These are phyloP conservation scores for Phymatotrichopsis omnivora DNA, from an alignment of 2,329 filamentous ascomycete genomes.

Conservation along the genomic window DNA sequence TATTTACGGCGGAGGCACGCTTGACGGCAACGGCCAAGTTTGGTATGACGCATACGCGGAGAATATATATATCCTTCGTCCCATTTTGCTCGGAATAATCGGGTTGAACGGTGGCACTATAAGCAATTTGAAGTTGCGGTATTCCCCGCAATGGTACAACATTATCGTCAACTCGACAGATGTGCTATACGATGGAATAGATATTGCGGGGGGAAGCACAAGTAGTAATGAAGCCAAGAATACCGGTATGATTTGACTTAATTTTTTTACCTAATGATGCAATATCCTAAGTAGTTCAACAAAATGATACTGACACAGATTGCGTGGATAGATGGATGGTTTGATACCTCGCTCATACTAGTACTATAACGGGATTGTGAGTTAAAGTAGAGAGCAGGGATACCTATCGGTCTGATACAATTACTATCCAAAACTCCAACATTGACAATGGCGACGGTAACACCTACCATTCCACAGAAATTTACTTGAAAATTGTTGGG, in stretches of 20 bases:
- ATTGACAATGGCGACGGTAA: constrained; percentile 53
- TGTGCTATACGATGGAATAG: constrained; percentile 53
- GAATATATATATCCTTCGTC: constrained; percentile 48
- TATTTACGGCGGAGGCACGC: constrained; percentile 53
- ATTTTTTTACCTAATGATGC: background rate
- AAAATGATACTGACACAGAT: too few relatives aligned
- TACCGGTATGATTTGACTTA: constrained; percentile 36
- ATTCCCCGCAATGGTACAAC: constrained; percentile 54
- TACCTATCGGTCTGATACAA: constrained; percentile 50
- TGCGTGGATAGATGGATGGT: too few relatives aligned
- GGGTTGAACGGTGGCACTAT: constrained; percentile 50
- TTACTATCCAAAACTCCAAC: constrained; percentile 57
- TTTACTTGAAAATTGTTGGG: background rate
- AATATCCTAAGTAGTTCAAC: background rate
- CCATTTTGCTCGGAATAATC: constrained; percentile 48
- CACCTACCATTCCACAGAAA: background rate
- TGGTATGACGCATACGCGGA: constrained; percentile 55
- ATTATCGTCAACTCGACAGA: constrained; percentile 56
- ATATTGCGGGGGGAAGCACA: constrained; percentile 47
- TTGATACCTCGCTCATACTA: too few relatives aligned
- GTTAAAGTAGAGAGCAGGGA: constrained; percentile 47
- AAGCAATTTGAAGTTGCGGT: constrained; percentile 49
- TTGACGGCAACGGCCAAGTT: constrained; percentile 54
- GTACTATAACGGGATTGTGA: too few relatives aligned
- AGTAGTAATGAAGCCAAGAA: constrained; percentile 51